phyloP scores from a whole-genome alignment of 2,329 filamentous ascomycete species.

The Epicoccum nigrum region DNA sequence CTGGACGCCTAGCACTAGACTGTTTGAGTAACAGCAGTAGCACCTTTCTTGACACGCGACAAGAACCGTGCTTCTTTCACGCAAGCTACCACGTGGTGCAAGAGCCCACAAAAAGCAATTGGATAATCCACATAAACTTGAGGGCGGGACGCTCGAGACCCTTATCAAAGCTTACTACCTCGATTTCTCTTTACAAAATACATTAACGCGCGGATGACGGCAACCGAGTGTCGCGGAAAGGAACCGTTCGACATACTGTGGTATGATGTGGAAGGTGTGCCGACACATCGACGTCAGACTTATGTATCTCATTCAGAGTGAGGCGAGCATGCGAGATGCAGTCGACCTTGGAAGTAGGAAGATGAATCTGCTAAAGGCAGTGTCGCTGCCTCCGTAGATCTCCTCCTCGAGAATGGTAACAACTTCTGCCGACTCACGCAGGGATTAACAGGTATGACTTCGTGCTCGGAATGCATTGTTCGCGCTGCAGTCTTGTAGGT shows the following conservation, averaged over 20 bases:
- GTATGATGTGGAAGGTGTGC: not conserved
- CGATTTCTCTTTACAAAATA: slow-evolving; percentile 4
- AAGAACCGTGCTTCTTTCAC: too few species aligned
- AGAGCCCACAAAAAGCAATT: not conserved
- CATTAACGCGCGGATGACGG: not conserved
- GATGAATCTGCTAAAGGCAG: too few species aligned
- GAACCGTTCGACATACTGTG: not conserved
- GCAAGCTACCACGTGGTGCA: not conserved
- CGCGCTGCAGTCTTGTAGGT: slow-evolving; percentile 32
- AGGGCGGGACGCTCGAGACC: slow-evolving; percentile 15
- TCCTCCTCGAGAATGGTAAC: slow-evolving; percentile 27
- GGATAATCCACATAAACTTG: too few species aligned
- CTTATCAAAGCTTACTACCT: slow-evolving; percentile 14
- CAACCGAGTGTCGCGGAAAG: not conserved
- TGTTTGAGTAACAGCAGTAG: too few species aligned
- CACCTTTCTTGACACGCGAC: not conserved
- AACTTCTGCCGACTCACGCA: slow-evolving; percentile 20
- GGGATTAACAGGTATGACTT: slow-evolving; percentile 38
- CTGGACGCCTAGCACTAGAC: not conserved
- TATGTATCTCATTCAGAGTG: too few species aligned
- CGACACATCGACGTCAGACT: too few species aligned
- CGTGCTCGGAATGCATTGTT: slow-evolving; percentile 40
- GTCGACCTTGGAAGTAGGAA: too few species aligned
- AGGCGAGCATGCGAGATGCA: too few species aligned
- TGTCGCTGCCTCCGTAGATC: slow-evolving; percentile 27